Evolutionary conservation across 2,329 filamentous ascomycete species (phyloP).

Genomic region (Talaromyces amestolkiae): DNA sequence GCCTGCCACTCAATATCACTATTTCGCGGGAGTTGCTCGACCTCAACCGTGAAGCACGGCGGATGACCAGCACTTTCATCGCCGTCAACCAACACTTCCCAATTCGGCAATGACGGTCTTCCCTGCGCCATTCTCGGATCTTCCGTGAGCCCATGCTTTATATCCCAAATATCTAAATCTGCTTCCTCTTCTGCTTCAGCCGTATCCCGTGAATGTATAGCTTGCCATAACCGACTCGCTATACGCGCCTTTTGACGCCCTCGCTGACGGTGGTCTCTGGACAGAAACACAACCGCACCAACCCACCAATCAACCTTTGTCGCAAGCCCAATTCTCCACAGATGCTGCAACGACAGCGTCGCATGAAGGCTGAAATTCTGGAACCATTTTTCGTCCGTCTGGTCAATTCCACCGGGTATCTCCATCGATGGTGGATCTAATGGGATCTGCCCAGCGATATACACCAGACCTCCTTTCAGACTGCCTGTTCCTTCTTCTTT

Average conservation of each 20-base stretch:
- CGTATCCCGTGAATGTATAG: conserved; percentile 30
- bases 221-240: conserved; percentile 48
- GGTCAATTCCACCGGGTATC: conserved; percentile 30
- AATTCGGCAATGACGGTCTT: conserved; percentile 27
- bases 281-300: conserved; percentile 72
- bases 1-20: conserved; percentile 84
- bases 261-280: conserved; percentile 34
- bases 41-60: conserved; percentile 73
- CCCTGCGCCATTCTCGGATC: conserved; percentile 33
- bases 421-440: conserved; percentile 78
- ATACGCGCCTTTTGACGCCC: conserved; percentile 36
- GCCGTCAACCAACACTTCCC: conserved; percentile 25
- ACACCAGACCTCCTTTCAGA: conserved; percentile 47
- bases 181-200: conserved; percentile 47
- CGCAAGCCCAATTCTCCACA: conserved; percentile 75
- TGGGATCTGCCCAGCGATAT: conserved; percentile 87
- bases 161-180: conserved; percentile 49
- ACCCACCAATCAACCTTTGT: conserved; percentile 73
- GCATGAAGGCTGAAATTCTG: conserved; percentile 58
- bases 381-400: conserved; percentile 21
- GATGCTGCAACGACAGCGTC: conserved; percentile 77
- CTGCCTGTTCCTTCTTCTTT: conserved; percentile 9
- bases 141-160: conserved; percentile 57
- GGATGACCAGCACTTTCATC: background rate
- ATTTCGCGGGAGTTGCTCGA: conserved; percentile 70